These are phyloP conservation scores for Kwoniella heveanensis DNA, from an alignment of 768 basidiomycete genomes.

Conservation along the genomic window DNA sequence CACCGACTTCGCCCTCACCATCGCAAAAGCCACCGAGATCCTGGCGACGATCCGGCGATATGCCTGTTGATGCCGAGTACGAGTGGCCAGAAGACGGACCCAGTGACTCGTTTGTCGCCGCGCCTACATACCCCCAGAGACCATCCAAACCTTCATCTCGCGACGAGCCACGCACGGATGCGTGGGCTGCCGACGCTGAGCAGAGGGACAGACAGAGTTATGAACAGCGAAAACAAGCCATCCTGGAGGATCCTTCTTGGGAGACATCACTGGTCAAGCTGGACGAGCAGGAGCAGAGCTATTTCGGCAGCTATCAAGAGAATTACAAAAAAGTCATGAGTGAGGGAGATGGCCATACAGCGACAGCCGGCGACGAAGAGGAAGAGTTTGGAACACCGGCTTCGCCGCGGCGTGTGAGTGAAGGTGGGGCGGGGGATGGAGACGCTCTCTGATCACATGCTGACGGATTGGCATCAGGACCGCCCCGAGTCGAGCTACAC, in stretches of 20 bases:
- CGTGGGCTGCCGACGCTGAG: not conserved
- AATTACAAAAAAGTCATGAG: conserved; percentile 22
- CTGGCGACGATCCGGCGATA: conserved; percentile 23
- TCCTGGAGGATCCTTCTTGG: not conserved
- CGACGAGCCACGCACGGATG: not conserved
- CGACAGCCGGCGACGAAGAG: conserved; percentile 9
- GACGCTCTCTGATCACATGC: too few relatives aligned
- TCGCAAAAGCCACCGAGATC: not conserved
- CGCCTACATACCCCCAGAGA: not conserved
- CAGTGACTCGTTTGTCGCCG: conserved; percentile 15
- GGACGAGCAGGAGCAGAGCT: not conserved
- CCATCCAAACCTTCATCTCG: not conserved
- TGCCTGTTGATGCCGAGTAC: conserved; percentile 1
- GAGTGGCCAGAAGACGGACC: conserved; percentile 23
- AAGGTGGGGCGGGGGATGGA: too few relatives aligned
- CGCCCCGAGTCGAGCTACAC: conserved; percentile 1
- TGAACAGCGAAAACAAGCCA: conserved; percentile 1
- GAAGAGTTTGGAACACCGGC: conserved; percentile 28
- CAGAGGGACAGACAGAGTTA: not conserved
- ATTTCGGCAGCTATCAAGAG: conserved; percentile 10
- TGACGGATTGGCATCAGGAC: not conserved
- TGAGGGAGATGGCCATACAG: not conserved
- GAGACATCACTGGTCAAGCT: not conserved
- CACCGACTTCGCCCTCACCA: not conserved
- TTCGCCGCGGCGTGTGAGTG: conserved; percentile 17